Evolutionary conservation across 306 rosid genomes (phyloP).

Genomic region (Sophora flavescens): DNA sequence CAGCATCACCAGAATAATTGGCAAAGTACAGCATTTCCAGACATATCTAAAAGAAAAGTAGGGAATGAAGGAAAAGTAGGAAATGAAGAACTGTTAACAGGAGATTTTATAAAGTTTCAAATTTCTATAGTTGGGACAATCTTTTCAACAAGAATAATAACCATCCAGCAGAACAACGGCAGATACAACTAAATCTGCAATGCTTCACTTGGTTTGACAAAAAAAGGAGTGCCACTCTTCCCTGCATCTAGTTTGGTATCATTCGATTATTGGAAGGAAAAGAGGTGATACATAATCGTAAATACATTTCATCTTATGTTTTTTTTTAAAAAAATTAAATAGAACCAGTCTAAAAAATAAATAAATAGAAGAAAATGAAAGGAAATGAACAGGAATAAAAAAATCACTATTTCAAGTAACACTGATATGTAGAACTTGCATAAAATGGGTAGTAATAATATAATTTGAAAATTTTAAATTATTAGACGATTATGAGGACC

Average conservation of each 20-base stretch:
- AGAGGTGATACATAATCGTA: background rate
- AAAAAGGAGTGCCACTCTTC: background rate
- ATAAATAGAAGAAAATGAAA: background rate
- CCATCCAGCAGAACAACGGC: conserved; percentile 16
- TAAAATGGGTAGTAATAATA: background rate
- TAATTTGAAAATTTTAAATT: background rate
- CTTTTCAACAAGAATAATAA: conserved; percentile 31
- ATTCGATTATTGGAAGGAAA: conserved; percentile 21
- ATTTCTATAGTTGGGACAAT: background rate
- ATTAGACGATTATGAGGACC: conserved; percentile 25
- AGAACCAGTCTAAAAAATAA: too few relatives aligned
- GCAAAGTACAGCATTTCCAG: conserved; percentile 96
- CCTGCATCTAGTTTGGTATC: conserved; percentile 20
- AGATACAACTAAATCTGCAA: conserved; percentile 32
- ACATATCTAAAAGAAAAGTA: conserved; percentile 71
- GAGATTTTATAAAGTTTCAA: conserved; percentile 1
- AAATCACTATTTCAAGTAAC: background rate
- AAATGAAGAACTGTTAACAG: conserved; percentile 42
- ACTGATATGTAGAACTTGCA: conserved; percentile 3
- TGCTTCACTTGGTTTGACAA: conserved; percentile 22
- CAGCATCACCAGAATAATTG: conserved; percentile 86
- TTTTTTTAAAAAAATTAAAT: background rate
- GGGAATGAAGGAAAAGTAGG: conserved; percentile 44
- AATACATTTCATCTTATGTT: conserved; percentile 13
- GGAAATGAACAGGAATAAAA: conserved; percentile 14